These are phyloP conservation scores for Gossypium trilobum DNA, from an alignment of 441 rosid species.

Conservation along the genomic window DNA sequence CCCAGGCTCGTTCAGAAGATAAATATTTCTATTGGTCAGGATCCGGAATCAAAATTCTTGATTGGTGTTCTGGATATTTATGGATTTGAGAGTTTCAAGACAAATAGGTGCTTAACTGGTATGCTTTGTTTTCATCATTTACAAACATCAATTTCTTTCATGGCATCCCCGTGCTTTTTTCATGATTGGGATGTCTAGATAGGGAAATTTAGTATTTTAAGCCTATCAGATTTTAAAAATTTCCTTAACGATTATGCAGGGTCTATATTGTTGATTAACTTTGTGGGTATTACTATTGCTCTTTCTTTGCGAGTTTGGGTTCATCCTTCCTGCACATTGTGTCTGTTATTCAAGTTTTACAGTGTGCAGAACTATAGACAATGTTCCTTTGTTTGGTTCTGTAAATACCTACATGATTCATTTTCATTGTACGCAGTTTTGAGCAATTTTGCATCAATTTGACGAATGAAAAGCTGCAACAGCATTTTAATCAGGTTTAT, in stretches of 20 bases:
- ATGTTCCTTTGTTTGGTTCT: neutral
- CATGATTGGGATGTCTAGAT: slow-evolving; percentile 16
- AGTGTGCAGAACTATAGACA: neutral
- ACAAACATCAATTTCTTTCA: slow-evolving; percentile 27
- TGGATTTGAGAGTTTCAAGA: slow-evolving; percentile 93
- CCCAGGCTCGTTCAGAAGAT: slow-evolving; percentile 86
- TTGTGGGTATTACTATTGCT: neutral
- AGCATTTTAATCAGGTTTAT: slow-evolving; percentile 74
- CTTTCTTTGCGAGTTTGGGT: slow-evolving; percentile 9
- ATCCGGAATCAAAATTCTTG: slow-evolving; percentile 62
- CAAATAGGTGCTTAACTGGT: slow-evolving; percentile 98
- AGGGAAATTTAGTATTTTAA: slow-evolving; percentile 2
- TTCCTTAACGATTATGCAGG: neutral
- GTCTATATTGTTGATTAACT: neutral
- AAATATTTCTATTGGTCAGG: slow-evolving; percentile 85
- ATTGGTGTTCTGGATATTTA: slow-evolving; percentile 87
- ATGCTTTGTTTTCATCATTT: slow-evolving; percentile 63
- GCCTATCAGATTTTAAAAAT: neutral
- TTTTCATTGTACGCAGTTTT: slow-evolving; percentile 42
- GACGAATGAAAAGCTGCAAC: slow-evolving; percentile 77
- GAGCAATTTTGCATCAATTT: slow-evolving; percentile 79
- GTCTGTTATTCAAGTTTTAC: neutral
- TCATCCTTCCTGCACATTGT: neutral
- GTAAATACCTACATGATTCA: neutral
- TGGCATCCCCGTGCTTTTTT: slow-evolving; percentile 22